Base-by-base conservation (phyloP, 371 early-diverging fungal species). In the Batkoa obscura region DNA sequence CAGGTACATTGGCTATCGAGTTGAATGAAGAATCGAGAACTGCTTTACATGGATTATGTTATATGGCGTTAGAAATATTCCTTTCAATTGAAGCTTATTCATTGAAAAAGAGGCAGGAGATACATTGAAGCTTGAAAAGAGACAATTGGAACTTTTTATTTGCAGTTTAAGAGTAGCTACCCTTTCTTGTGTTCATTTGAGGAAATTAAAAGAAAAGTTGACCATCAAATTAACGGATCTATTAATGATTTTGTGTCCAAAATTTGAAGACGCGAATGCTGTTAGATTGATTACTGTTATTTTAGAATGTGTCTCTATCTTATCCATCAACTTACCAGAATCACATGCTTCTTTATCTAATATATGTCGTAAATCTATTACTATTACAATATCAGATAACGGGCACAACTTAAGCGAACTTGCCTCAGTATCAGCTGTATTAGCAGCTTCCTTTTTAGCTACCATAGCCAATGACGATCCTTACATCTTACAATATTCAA, bases 391-490 rank as follows among this genome's bases (percentile, higher is more conserved):
- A 2, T 30, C 39, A 12, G 53, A 53, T 30, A 17, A 13, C 6
- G 53, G n/a, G n/a, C n/a, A n/a, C n/a, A n/a, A n/a, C n/a, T n/a
- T n/a, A n/a, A n/a, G n/a, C n/a, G n/a, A n/a, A n/a, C n/a, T 94
- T 94, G 74, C 75, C 2, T 79, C 90, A 10, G 88, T 92, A 0
- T 79, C 95, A n/a, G 93, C 97, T 0, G 84, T 96, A 59, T 79
- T 84, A 0, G 93, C 95, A 4, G 74, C 87, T 12, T 73, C 80
- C 48, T 89, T 78, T 64, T 83, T 81, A 63, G 71, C 80, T 58
- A 80, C 78, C 15, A 66, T 73, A 2, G 76, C 76, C 59, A 70
- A 76, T 43, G 71, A 78, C 57, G 76, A 89, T 58, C 90, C 97
- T 2, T 75, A 88, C 72, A 74, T 91, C 0, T 65, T 94, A 47